Evolutionary conservation across 2,329 filamentous ascomycete genomes (phyloP).

Genomic region (Aotearoamyces nothofagi): DNA sequence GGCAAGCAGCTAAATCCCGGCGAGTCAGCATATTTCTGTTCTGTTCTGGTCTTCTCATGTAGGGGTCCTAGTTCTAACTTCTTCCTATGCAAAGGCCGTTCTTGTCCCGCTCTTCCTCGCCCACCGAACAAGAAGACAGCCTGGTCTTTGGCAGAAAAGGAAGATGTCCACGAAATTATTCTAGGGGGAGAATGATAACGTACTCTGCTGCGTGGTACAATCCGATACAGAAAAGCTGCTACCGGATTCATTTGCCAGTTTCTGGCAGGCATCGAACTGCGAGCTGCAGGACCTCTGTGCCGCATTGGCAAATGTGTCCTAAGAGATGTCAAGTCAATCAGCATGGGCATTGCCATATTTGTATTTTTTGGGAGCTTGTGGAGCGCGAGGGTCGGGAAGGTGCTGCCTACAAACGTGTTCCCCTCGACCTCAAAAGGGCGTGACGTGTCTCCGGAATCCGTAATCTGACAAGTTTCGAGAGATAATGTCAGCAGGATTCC

Average conservation of each 20-base stretch:
- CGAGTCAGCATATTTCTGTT: no score
- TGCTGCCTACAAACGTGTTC: slow-evolving; percentile 6
- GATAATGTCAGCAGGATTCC: no score
- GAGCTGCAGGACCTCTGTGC: slow-evolving; percentile 5
- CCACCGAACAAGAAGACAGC: slow-evolving; percentile 5
- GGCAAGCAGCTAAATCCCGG: neutral
- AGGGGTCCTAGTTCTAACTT: neutral
- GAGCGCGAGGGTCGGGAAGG: neutral
- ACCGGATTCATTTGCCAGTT: no score
- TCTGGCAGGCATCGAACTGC: neutral
- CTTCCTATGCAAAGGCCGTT: slow-evolving; percentile 1
- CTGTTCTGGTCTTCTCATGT: no score
- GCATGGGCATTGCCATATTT: neutral
- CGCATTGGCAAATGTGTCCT: slow-evolving; percentile 5
- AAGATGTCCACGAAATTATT: neutral
- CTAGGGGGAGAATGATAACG: no score
- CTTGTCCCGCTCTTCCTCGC: slow-evolving; percentile 6
- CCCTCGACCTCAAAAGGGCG: slow-evolving; percentile 7
- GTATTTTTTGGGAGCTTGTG: no score
- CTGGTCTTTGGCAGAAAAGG: slow-evolving; percentile 6
- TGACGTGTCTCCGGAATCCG: slow-evolving; percentile 3
- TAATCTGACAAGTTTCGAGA: no score
- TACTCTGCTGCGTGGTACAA: no score
- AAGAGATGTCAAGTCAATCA: neutral
- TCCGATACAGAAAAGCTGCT: no score